Evolutionary conservation across 2,329 filamentous ascomycete species (phyloP).

Genomic region (Aspergillus novofumigatus): DNA sequence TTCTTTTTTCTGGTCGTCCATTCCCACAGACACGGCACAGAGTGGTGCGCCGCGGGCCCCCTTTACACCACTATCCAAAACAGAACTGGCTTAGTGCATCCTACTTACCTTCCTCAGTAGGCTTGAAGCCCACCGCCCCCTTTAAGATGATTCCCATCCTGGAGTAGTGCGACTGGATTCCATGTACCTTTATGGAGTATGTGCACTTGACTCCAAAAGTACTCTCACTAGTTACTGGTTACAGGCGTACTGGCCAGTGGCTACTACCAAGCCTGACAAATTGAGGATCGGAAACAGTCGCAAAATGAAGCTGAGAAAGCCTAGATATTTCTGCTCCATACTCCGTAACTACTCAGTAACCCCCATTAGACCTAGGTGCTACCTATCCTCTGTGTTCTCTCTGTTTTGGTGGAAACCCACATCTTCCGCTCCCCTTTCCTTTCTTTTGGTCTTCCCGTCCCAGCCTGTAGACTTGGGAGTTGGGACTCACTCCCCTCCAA

Average conservation of each 20-base stretch:
- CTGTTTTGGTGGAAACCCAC: background rate
- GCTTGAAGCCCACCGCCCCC: background rate
- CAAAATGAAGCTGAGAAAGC: background rate
- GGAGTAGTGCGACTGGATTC: background rate
- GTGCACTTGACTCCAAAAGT: background rate
- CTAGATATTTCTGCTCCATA: background rate
- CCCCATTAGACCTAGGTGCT: background rate
- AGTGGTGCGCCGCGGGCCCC: background rate
- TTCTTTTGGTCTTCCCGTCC: background rate
- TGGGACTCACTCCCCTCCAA: background rate
- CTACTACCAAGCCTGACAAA: background rate
- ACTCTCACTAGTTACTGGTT: background rate
- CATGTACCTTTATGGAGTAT: background rate
- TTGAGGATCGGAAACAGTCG: background rate
- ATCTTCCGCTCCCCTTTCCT: background rate
- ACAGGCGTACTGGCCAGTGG: no score
- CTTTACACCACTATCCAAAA: background rate
- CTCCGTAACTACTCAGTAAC: background rate
- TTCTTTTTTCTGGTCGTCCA: constrained; percentile 1
- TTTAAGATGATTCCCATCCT: background rate
- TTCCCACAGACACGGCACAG: background rate
- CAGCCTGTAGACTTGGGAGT: background rate
- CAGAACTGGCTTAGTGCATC: background rate
- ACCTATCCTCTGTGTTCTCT: background rate
- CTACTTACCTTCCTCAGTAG: background rate